phyloP scores from a whole-genome alignment of 768 basidiomycete genomes.

The Macrolepiota albuminosa region DNA sequence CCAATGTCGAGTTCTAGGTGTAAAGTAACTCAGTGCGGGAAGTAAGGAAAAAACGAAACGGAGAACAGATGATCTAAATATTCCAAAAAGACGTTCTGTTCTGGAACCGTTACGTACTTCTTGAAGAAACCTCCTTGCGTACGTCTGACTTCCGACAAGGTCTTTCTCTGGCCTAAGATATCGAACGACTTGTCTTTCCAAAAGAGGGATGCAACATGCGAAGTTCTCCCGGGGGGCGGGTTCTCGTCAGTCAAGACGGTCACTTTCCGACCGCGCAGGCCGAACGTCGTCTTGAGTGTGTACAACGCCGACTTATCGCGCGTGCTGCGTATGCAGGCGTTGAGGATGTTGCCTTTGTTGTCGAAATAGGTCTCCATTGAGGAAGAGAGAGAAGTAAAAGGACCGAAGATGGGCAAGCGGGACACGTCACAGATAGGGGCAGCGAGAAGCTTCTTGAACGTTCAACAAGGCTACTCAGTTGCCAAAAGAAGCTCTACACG shows the following conservation, averaged over 20 bases:
- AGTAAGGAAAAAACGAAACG: neutral
- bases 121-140: slow-evolving; percentile 34
- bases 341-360: slow-evolving; percentile 45
- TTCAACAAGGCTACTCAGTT: neutral
- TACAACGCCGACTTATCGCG: slow-evolving; percentile 45
- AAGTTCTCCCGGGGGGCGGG: slow-evolving; percentile 30
- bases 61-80: neutral
- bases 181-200: slow-evolving; percentile 49
- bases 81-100: neutral
- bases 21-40: neutral
- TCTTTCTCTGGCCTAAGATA: slow-evolving; percentile 35
- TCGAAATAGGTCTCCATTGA: slow-evolving; percentile 49
- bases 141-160: slow-evolving; percentile 34
- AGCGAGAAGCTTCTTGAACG: slow-evolving; percentile 2
- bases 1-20: slow-evolving; percentile 36
- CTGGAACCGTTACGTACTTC: slow-evolving; percentile 20
- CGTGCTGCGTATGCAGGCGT: slow-evolving; percentile 34
- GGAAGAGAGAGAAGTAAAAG: neutral
- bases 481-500: neutral
- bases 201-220: slow-evolving; percentile 41
- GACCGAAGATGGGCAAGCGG: neutral
- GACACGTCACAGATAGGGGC: slow-evolving; percentile 2
- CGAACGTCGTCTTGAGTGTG: slow-evolving; percentile 37
- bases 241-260: slow-evolving; percentile 46
- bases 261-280: slow-evolving; percentile 36